phyloP scores from a whole-genome alignment of 1,284 basidiomycete genomes.

The Fistulinella cinereoalba region DNA sequence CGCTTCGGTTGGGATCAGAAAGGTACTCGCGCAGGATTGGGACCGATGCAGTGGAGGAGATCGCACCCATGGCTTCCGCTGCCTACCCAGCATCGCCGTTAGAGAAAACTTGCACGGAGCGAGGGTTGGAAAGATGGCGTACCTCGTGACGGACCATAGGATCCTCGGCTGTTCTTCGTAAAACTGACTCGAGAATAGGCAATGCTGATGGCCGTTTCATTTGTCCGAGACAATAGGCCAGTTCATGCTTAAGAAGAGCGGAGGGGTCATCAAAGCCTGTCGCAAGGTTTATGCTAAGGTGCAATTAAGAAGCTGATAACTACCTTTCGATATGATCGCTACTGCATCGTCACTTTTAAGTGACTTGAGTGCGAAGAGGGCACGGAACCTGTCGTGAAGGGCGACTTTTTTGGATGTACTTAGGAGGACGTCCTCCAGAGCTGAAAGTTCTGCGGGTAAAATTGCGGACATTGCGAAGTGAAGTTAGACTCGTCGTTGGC shows the following conservation, averaged over 20 bases:
- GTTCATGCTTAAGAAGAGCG: slow-evolving; percentile 93
- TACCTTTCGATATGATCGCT: slow-evolving; percentile 82
- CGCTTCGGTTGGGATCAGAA: slow-evolving; percentile 72
- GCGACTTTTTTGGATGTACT: slow-evolving; percentile 73
- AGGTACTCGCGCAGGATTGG: slow-evolving; percentile 75
- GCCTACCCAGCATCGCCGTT: slow-evolving; percentile 52
- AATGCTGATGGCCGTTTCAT: slow-evolving; percentile 77
- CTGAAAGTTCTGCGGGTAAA: slow-evolving; percentile 44
- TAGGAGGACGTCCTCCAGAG: slow-evolving; percentile 70
- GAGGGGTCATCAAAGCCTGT: slow-evolving; percentile 85
- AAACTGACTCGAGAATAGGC: slow-evolving; percentile 74
- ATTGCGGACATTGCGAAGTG: slow-evolving; percentile 34
- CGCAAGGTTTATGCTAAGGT: neutral
- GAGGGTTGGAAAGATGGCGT: slow-evolving; percentile 27
- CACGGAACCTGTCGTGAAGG: slow-evolving; percentile 88
- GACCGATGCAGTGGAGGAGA: slow-evolving; percentile 69
- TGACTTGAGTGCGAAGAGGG: slow-evolving; percentile 92
- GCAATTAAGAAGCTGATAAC: slow-evolving; percentile 12
- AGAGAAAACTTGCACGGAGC: neutral
- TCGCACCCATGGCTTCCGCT: slow-evolving; percentile 97
- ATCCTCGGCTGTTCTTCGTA: slow-evolving; percentile 73
- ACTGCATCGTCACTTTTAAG: slow-evolving; percentile 82
- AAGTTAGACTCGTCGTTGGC: slow-evolving; percentile 33
- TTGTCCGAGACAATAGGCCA: slow-evolving; percentile 97
- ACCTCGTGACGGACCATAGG: slow-evolving; percentile 99